These are phyloP conservation scores for Funneliformis geosporum DNA, from an alignment of 192 early-diverging fungal genomes.

Conservation along the genomic window DNA sequence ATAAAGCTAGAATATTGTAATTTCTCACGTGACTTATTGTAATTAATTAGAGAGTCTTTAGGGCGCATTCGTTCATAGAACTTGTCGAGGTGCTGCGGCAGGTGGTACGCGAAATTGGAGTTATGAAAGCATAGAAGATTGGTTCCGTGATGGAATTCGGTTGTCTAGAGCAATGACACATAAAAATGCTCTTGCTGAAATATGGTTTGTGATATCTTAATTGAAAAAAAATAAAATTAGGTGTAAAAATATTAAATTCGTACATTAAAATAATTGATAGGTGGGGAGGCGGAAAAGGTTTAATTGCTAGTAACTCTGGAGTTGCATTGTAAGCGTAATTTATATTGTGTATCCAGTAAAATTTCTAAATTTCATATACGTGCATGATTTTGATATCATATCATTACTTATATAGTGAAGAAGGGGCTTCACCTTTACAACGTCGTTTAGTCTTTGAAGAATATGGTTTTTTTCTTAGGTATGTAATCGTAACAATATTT, in stretches of 20 bases:
- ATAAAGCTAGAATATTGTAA: too few relatives aligned
- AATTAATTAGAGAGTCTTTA: not conserved
- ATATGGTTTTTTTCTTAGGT: slow-evolving; percentile 44
- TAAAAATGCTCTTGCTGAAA: slow-evolving; percentile 46
- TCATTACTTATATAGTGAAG: not conserved
- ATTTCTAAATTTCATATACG: not conserved
- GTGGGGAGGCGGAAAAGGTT: slow-evolving; percentile 54
- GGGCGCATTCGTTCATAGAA: slow-evolving; percentile 27
- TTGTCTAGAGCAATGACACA: slow-evolving; percentile 47
- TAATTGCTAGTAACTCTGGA: slow-evolving; percentile 46
- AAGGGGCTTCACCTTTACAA: not conserved
- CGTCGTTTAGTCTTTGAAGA: slow-evolving; percentile 42
- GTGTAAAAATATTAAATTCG: not conserved
- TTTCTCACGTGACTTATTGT: not conserved
- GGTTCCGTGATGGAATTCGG: slow-evolving; percentile 45
- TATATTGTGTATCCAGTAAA: too few relatives aligned
- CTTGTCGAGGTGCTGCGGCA: slow-evolving; percentile 27
- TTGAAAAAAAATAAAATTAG: not conserved
- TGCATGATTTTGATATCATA: not conserved
- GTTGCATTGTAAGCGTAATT: slow-evolving; percentile 35
- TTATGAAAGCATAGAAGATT: slow-evolving; percentile 24
- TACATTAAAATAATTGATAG: not conserved
- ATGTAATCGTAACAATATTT: not conserved
- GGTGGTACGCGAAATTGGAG: slow-evolving; percentile 26
- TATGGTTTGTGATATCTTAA: slow-evolving; percentile 22